Evolutionary conservation across 176 grass and related monocot genomes (phyloP).

Genomic region (Musa acuminata): DNA sequence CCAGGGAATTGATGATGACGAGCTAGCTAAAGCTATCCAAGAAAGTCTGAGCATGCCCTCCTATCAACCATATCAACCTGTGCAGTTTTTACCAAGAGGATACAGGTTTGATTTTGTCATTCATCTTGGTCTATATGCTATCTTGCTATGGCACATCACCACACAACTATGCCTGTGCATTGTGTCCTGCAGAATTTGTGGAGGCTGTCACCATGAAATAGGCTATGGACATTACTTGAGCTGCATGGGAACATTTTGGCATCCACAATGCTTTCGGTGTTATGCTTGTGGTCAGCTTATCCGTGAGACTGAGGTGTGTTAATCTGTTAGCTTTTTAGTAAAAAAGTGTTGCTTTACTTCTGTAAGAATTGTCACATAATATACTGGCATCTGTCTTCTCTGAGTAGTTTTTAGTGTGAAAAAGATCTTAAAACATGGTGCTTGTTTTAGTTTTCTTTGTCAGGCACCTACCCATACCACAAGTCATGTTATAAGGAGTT

Average conservation of each 20-base stretch:
- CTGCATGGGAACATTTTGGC: constrained; percentile 85
- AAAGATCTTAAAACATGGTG: not conserved
- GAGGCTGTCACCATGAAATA: constrained; percentile 71
- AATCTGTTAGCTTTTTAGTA: not conserved
- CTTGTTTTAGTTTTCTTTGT: constrained; percentile 71
- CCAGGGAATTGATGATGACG: constrained; percentile 62
- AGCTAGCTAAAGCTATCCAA: constrained; percentile 52
- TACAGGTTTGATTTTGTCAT: constrained; percentile 41
- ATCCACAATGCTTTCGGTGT: constrained; percentile 76
- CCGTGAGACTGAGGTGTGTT: constrained; percentile 57
- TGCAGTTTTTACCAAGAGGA: constrained; percentile 53
- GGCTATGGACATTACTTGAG: constrained; percentile 80
- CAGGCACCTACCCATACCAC: constrained; percentile 58
- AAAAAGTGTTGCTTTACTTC: constrained; percentile 4
- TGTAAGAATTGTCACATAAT: not conserved
- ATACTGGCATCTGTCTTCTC: not conserved
- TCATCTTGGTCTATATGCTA: not conserved
- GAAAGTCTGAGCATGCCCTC: constrained; percentile 59
- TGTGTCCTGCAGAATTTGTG: constrained; percentile 41
- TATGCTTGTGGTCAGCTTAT: constrained; percentile 46
- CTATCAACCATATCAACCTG: constrained; percentile 44
- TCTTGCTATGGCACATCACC: not conserved
- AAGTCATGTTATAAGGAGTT: constrained; percentile 86
- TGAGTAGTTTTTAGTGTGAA: not conserved
- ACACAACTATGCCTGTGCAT: not conserved